Conservation (phyloP, 2,329 filamentous ascomycete species). For the Penicillium sp. region DNA sequence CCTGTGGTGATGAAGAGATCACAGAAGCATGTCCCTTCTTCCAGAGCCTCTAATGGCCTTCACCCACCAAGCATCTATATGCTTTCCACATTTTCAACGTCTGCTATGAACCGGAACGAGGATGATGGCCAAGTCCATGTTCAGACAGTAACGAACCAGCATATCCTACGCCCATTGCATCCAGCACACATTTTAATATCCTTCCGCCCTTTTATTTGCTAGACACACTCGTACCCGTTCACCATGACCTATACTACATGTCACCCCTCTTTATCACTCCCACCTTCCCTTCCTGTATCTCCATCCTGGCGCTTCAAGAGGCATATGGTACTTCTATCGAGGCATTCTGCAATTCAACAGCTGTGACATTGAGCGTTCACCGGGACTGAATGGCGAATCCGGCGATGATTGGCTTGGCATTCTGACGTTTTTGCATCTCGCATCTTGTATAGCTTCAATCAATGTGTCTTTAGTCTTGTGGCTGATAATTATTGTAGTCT, state of each 20-base stretch:
- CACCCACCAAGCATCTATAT: not conserved
- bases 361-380: not conserved
- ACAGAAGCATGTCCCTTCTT: constrained; percentile 75
- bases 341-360: not conserved
- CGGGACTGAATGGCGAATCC: constrained; percentile 8
- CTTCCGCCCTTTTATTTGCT: too few relatives aligned
- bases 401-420: constrained; percentile 1
- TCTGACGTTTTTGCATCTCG: not conserved
- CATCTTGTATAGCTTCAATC: not conserved
- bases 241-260: too few relatives aligned
- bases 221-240: too few relatives aligned
- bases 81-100: not conserved
- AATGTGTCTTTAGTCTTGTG: too few relatives aligned
- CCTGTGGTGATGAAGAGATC: constrained; percentile 73
- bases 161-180: too few relatives aligned
- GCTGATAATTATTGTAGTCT: too few relatives aligned
- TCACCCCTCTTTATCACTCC: too few relatives aligned
- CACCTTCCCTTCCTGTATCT: not conserved
- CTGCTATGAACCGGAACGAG: not conserved
- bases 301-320: not conserved
- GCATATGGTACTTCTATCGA: not conserved
- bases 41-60: constrained; percentile 40
- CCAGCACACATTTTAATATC: too few relatives aligned
- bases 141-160: too few relatives aligned
- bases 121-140: too few relatives aligned